Percentiles rank a stretch among this genome's conserved stretches.
These are phyloP conservation scores for Cydonia oblonga DNA, from an alignment of 331 rosid genomes.

Conservation along the genomic window DNA sequence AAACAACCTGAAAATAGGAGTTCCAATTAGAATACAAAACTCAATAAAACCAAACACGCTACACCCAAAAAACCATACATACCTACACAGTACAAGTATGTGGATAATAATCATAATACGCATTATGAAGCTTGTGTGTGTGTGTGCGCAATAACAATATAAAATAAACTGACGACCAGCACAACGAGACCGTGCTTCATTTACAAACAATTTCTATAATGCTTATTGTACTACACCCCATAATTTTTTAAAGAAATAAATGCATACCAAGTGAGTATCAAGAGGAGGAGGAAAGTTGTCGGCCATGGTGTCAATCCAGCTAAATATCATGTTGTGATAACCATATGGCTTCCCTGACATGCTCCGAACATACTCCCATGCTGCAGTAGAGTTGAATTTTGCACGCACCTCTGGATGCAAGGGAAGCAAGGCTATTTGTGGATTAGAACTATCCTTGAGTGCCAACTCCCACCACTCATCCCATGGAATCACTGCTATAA, in stretches of 20 bases:
- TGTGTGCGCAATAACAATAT: neutral
- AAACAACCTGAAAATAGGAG: slow-evolving; percentile 53
- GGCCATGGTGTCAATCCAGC: slow-evolving; percentile 93
- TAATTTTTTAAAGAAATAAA: neutral
- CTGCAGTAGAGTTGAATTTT: slow-evolving; percentile 74
- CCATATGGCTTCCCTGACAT: slow-evolving; percentile 99
- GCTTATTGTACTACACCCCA: neutral
- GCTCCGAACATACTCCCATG: slow-evolving; percentile 87
- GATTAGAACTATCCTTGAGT: slow-evolving; percentile 80
- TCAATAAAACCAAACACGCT: neutral
- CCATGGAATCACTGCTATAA: slow-evolving; percentile 85
- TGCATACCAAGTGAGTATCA: slow-evolving; percentile 95
- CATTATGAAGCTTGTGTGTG: neutral
- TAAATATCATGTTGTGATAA: slow-evolving; percentile 95
- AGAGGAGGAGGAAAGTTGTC: slow-evolving; percentile 99
- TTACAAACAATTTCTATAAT: slow-evolving; percentile 9
- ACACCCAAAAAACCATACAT: neutral
- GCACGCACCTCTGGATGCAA: slow-evolving; percentile 69
- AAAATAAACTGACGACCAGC: neutral
- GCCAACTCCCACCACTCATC: slow-evolving; percentile 89
- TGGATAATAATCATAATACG: neutral
- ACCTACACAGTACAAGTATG: neutral
- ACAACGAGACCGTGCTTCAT: neutral
- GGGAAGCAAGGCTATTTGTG: slow-evolving; percentile 91
- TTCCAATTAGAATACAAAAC: neutral